Conservation (phyloP, 176 grass and related monocot genomes). For the Musa itinerans region DNA sequence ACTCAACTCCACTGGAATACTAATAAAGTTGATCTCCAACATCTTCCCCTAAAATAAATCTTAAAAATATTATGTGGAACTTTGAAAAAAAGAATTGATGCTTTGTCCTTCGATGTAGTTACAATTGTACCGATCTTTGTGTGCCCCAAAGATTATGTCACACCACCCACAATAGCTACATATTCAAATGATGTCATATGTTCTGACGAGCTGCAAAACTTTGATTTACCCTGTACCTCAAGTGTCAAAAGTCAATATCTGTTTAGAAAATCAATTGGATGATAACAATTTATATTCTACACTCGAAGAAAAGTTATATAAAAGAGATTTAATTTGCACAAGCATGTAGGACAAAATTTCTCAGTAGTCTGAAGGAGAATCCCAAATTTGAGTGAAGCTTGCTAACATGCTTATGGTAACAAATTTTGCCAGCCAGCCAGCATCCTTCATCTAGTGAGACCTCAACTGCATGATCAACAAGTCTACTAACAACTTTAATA, state of each 20-base stretch:
- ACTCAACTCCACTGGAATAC: not conserved
- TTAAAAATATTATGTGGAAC: not conserved
- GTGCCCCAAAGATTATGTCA: too few species aligned
- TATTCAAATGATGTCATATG: too few species aligned
- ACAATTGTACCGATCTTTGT: not conserved
- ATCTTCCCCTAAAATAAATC: not conserved
- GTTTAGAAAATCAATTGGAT: too few species aligned
- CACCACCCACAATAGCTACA: too few species aligned
- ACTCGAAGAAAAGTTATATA: too few species aligned
- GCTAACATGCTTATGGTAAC: not conserved
- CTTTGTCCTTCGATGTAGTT: not conserved
- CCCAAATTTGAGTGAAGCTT: not conserved
- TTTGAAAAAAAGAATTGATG: not conserved
- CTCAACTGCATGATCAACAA: not conserved
- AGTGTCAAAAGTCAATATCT: too few species aligned
- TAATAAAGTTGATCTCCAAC: not conserved
- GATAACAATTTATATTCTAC: too few species aligned
- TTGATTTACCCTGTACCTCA: too few species aligned
- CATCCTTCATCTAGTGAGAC: not conserved
- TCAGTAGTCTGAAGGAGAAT: too few species aligned
- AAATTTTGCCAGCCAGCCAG: not conserved
- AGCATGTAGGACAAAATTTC: too few species aligned
- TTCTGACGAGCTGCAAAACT: too few species aligned
- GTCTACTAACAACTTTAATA: not conserved
- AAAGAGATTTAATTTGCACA: too few species aligned